Conservation (phyloP, 768 basidiomycete genomes). For the Dacryopinax primogenitus region DNA sequence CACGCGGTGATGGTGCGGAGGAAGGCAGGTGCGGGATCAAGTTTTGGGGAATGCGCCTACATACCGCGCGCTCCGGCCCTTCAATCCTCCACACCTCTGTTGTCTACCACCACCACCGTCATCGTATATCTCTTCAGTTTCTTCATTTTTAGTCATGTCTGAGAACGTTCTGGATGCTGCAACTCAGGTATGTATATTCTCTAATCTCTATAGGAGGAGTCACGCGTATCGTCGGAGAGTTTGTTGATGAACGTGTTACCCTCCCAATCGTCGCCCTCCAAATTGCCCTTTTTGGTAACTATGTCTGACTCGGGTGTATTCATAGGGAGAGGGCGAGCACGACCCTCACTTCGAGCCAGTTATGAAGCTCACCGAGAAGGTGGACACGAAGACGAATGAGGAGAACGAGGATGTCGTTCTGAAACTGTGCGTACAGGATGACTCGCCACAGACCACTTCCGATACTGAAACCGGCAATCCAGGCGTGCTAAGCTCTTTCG, state of each 20-base stretch:
- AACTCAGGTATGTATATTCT: neutral
- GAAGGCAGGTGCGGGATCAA: conserved; percentile 1
- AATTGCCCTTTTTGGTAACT: neutral
- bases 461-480: conserved; percentile 19
- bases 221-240: neutral
- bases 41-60: conserved; percentile 3
- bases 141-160: neutral
- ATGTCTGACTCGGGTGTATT: conserved; percentile 6
- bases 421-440: conserved; percentile 67
- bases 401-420: conserved; percentile 87
- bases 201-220: neutral
- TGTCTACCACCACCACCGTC: neutral
- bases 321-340: conserved; percentile 51
- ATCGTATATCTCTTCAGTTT: neutral
- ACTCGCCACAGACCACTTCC: conserved; percentile 23
- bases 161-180: conserved; percentile 2
- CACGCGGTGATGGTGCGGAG: neutral
- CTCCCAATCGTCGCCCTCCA: neutral
- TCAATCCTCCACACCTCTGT: neutral
- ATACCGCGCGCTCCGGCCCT: conserved; percentile 6
- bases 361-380: conserved; percentile 88
- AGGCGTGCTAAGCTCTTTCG: conserved; percentile 99
- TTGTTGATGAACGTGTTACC: neutral
- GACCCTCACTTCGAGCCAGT: conserved; percentile 94
- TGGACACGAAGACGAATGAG: conserved; percentile 88